These are phyloP conservation scores for Nannizziopsis arthrosporioides DNA, from an alignment of 2,329 filamentous ascomycete genomes.

Conservation along the genomic window DNA sequence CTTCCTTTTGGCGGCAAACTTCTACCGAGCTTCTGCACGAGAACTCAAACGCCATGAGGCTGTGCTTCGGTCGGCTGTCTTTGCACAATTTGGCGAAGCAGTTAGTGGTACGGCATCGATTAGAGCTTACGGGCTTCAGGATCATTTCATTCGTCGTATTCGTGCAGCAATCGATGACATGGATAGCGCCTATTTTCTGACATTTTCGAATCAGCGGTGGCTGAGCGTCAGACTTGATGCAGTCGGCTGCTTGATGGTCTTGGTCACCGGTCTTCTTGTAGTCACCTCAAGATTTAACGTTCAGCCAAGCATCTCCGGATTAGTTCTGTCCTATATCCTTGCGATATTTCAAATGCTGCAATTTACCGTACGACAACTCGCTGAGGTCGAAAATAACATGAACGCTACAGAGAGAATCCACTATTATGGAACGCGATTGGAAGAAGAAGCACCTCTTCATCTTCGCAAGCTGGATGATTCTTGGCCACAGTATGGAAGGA, in stretches of 20 bases:
- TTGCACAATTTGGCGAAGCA: constrained; percentile 83
- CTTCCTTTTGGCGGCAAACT: constrained; percentile 71
- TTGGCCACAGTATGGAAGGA: constrained; percentile 83
- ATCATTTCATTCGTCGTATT: constrained; percentile 60
- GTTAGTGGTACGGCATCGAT: constrained; percentile 67
- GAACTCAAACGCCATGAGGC: constrained; percentile 93
- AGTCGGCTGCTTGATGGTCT: constrained; percentile 74
- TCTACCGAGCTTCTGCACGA: constrained; percentile 81
- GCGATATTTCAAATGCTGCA: constrained; percentile 92
- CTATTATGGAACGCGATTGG: constrained; percentile 76
- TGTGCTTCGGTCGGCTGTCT: constrained; percentile 74
- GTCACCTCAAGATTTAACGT: constrained; percentile 83
- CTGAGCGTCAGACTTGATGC: constrained; percentile 72
- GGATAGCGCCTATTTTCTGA: constrained; percentile 89
- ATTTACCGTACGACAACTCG: constrained; percentile 84
- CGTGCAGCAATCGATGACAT: constrained; percentile 71
- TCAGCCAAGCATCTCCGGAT: constrained; percentile 68
- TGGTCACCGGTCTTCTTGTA: constrained; percentile 78
- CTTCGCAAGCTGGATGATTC: constrained; percentile 55
- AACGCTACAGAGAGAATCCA: constrained; percentile 86
- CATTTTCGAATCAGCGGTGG: constrained; percentile 93
- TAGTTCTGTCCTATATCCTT: constrained; percentile 88
- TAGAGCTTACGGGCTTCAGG: constrained; percentile 72
- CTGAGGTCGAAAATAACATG: constrained; percentile 97
- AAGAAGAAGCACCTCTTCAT: constrained; percentile 78